Evolutionary conservation across 768 basidiomycete genomes (phyloP), one percentile per base, ranked within the genome.

Genomic region (Boletus tomentosulus): DNA sequence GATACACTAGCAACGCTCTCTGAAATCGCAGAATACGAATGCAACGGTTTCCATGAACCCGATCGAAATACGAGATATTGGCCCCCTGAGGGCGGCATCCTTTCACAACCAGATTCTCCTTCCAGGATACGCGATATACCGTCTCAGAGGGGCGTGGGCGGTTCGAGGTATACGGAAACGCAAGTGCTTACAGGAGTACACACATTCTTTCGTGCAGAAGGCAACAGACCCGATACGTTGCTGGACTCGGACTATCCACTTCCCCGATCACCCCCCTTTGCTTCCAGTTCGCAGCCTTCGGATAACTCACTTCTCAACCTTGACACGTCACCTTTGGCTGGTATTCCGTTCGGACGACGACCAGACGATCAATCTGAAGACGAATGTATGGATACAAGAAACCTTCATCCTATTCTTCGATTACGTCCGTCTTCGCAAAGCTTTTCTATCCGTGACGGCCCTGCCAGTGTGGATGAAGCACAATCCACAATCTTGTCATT

Each of bases 241-340:
- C 34, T 27, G 22, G 45, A 46, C 24, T 25, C 2, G 25, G 28
- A 34, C 33, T 39, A 47, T 34, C 46, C 52, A 30, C 52, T 67
- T n/a, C 59, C 61, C 37, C 55, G 38, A 27, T 71, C 64, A 44
- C 67, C 63, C 22, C 69, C 67, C 12, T 55, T 59, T 22, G 10
- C 50, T 47, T 59, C 62, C 24, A 45, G 58, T 42, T 57, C 54
- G 27, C 57, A 46, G 24, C 48, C 50, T 16, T 58, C 61, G 15
- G 39, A 63, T 15, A 30, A 57, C 46, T 56, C 43, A 2, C 58
- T 65, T 41, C 54, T 69, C 15, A 37, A 61, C 22, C 50, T 69
- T 8, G 67, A 65, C 13, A 61, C 63, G 15, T 69, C 69, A 2
- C 61, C 57, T 33, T 46, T n/a, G n/a, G 42, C 45, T 16, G 30